Evolutionary conservation across 495 filamentous ascomycete species (phyloP), one percentile per base, ranked within the genome.

Genomic region (Penicillium fimorum): DNA sequence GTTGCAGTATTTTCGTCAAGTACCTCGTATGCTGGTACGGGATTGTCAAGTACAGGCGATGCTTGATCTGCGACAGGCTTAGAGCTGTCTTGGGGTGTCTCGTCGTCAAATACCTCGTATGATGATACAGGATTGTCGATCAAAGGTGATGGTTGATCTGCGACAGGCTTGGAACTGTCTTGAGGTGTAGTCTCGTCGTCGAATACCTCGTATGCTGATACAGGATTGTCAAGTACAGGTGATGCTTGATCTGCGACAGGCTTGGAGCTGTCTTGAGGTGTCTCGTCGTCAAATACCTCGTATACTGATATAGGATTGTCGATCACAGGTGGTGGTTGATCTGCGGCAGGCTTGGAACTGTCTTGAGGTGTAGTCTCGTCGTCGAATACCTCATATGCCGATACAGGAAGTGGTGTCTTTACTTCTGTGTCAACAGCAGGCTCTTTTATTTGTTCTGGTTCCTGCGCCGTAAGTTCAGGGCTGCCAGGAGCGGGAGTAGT

Each of bases 401-500:
- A 38, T 41, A 43, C 48, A 37, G 67, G 56, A 27, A 56, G 41
- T 47, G 56, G 45, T 18, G 63, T 60, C 51, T 58, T 58, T 3
- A 53, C 48, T 51, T 71, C 61, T 4, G 50, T 38, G 51, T 73
- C 68, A 58, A 61, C 55, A 47, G 47, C 43, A 58, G 64, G 53
- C 32, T 63, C 22, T 57, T 61, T 56, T 48, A 53, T 62, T 51
- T 58, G 55, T 35, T 63, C 68, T 42, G 57, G 58, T 30, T 62
- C 63, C 60, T 64, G 63, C 53, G 53, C 63, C 50, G 53, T 50
- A 41, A 61, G 54, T 32, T 48, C 61, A n/a, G 66, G 64, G 45
- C 58, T 68, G 22, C 44, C 55, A 66, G 62, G 65, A 57, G 55
- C 52, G 52, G 67, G 52, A 42, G 69, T 63, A 52, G 60, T 58